Base-by-base conservation (phyloP, 495 filamentous ascomycete species). In the Poronia punctata region DNA sequence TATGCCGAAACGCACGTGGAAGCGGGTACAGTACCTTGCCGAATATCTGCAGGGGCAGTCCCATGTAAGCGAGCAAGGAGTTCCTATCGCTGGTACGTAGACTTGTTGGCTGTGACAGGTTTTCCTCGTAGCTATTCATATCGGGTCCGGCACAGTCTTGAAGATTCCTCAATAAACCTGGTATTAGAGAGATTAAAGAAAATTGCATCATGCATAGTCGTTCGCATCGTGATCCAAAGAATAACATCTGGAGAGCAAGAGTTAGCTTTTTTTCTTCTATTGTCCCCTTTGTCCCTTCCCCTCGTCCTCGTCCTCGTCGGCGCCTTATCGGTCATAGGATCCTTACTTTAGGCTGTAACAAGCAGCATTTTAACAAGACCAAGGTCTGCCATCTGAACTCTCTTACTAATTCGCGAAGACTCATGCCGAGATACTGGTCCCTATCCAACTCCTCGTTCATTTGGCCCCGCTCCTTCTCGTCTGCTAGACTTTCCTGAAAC, bases 141-240 rank as follows among this genome's bases (percentile, higher is more conserved):
- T 88, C 79, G 17, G 93, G 92, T 53, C 94, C 93, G 14, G 92
- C 88, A 45, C 83, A 93, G 62, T 98, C 92, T 65, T 88, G 76
- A 9, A 98, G 72, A 46, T 78, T 81, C 41, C 86, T 75, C 46
- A 97, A 76, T 19, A 98, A 74, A 18, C 88, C 88, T 19, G 92
- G 92, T 59, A 98, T 89, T 48, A 98, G 66, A 22, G 92, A 96
- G 35, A 98, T 79, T 4, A 98, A 72, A 3, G 90, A 89, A 61
- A 97, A 98, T 56, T 98, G 92, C 60, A 94, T 88, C 86, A 97
- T 90, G 76, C 92, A 98, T 35, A 98, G 64, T 23, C 84, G 75
- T 59, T 98, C 92, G 58, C 92, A 97, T 41, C 89, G 79, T 8
- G 88, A 84, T 28, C 92, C 93, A 53, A 97, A 98, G 68, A 98